phyloP scores from a whole-genome alignment of 495 filamentous ascomycete species.

The Tuber brumale region DNA sequence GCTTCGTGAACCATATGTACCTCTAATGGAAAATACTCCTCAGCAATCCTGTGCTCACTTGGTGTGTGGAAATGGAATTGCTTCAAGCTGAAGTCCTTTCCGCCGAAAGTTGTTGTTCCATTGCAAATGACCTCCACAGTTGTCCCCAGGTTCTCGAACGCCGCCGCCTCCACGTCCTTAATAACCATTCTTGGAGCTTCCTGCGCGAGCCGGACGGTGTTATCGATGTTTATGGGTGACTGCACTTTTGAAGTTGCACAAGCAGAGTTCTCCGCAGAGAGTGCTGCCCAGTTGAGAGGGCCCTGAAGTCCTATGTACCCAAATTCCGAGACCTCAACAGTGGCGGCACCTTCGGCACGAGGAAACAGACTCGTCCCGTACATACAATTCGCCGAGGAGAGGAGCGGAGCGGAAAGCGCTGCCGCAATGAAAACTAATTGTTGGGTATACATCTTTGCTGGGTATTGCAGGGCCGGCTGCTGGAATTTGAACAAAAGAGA shows the following conservation, averaged over 20 bases:
- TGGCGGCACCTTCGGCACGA: conserved; percentile 26
- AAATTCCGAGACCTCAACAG: conserved; percentile 38
- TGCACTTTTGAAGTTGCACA: conserved; percentile 36
- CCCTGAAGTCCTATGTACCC: conserved; percentile 40
- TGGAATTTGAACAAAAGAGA: conserved; percentile 8
- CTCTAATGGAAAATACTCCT: conserved; percentile 56
- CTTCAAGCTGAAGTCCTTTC: conserved; percentile 49
- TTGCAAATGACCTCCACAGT: conserved; percentile 43
- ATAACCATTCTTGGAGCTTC: conserved; percentile 30
- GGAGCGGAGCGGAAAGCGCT: conserved; percentile 15
- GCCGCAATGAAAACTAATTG: conserved; percentile 24
- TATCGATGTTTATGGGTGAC: conserved; percentile 42
- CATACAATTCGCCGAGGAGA: conserved; percentile 31
- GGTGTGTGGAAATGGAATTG: conserved; percentile 70
- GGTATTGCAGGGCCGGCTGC: conserved; percentile 21
- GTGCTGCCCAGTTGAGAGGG: conserved; percentile 39
- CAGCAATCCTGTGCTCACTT: conserved; percentile 56
- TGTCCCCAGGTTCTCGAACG: conserved; percentile 43
- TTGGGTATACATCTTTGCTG: conserved; percentile 31
- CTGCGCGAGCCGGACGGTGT: conserved; percentile 20
- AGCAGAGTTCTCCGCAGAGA: conserved; percentile 36
- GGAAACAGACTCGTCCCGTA: conserved; percentile 36
- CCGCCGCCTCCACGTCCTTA: conserved; percentile 31
- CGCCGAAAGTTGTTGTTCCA: conserved; percentile 46
- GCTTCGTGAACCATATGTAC: conserved; percentile 60